These are phyloP conservation scores for Talaromyces wortmannii DNA, from an alignment of 495 filamentous ascomycete genomes.

Conservation along the genomic window DNA sequence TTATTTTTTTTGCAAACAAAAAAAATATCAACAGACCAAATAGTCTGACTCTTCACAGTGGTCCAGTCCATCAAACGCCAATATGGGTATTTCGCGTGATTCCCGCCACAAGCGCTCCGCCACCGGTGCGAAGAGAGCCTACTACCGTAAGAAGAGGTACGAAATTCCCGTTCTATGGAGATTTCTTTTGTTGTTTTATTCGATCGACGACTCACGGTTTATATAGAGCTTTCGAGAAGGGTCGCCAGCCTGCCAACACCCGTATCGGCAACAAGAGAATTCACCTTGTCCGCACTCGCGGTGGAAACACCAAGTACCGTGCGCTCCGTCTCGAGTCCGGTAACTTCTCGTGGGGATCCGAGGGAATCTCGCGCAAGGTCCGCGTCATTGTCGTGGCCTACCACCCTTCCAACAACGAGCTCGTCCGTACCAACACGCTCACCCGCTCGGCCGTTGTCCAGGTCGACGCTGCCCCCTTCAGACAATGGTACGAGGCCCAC, in stretches of 20 bases:
- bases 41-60: conserved; percentile 18
- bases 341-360: conserved; percentile 99
- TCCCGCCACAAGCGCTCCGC: conserved; percentile 98
- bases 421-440: conserved; percentile 99
- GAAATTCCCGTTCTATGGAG: conserved; percentile 15
- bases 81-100: conserved; percentile 99
- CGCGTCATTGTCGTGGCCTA: conserved; percentile 96
- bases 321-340: conserved; percentile 97
- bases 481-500: conserved; percentile 99
- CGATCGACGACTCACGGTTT: neutral
- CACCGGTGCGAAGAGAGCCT: conserved; percentile 92
- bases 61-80: conserved; percentile 56
- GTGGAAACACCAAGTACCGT: conserved; percentile 99
- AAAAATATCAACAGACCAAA: neutral
- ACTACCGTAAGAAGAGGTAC: conserved; percentile 85
- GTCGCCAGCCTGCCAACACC: conserved; percentile 98
- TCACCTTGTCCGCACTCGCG: conserved; percentile 96
- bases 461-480: conserved; percentile 96
- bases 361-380: conserved; percentile 94
- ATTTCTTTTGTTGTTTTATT: neutral
- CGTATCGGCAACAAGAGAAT: conserved; percentile 98
- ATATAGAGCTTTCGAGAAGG: conserved; percentile 96
- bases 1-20: neutral
- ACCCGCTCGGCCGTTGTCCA: conserved; percentile 98
- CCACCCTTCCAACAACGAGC: conserved; percentile 99